These are phyloP conservation scores for Plasmodium gallinaceum DNA, from an alignment of 169 alveolate species.

Conservation along the genomic window DNA sequence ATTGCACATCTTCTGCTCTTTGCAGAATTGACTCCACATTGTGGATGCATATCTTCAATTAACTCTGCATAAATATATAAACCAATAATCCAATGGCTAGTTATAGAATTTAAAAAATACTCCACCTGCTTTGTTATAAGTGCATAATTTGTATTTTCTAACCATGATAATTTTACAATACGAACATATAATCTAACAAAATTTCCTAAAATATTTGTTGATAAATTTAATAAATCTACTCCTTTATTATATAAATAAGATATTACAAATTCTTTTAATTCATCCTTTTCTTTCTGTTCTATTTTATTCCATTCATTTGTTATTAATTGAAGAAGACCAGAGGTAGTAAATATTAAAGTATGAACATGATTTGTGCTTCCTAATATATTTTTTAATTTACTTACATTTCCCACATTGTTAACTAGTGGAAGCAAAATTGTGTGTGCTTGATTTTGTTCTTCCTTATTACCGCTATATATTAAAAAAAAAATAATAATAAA, in stretches of 20 bases:
- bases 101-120: constrained; percentile 90
- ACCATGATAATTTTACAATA: constrained; percentile 91
- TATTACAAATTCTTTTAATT: constrained; percentile 89
- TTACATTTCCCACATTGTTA: constrained; percentile 87
- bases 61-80: constrained; percentile 92
- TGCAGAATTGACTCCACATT: constrained; percentile 88
- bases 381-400: constrained; percentile 86
- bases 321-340: constrained; percentile 88
- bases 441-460: constrained; percentile 93
- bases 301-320: constrained; percentile 92
- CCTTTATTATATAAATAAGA: constrained; percentile 92
- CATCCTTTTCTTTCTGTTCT: constrained; percentile 90
- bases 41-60: constrained; percentile 91
- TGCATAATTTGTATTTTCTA: constrained; percentile 89
- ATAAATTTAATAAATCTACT: constrained; percentile 91
- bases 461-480: constrained; percentile 88
- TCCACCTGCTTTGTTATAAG: constrained; percentile 85
- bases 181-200: constrained; percentile 91
- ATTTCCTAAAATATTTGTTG: constrained; percentile 92
- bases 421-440: constrained; percentile 92
- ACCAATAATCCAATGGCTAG: constrained; percentile 95
- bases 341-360: constrained; percentile 89
- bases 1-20: constrained; percentile 93
- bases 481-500: neutral
- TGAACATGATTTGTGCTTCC: constrained; percentile 90